These are phyloP conservation scores for Verbena officinalis DNA, from an alignment of 257 asterid genomes.

Conservation along the genomic window DNA sequence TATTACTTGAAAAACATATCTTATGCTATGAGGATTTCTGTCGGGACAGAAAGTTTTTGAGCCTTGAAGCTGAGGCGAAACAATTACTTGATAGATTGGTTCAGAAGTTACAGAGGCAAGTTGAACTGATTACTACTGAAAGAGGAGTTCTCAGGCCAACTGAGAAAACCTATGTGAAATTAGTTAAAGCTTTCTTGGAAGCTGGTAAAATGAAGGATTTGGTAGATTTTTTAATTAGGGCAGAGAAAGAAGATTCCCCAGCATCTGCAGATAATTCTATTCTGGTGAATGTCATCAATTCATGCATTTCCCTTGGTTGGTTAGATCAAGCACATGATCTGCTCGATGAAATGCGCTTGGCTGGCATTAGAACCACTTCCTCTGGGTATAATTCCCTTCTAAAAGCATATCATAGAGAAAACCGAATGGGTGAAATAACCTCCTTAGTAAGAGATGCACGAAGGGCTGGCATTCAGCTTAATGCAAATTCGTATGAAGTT, in stretches of 20 bases:
- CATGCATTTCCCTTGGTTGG: slow-evolving; percentile 86
- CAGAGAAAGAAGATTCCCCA: slow-evolving; percentile 72
- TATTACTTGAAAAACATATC: slow-evolving; percentile 11
- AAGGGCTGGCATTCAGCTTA: slow-evolving; percentile 78
- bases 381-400: slow-evolving; percentile 75
- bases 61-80: slow-evolving; percentile 67
- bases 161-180: slow-evolving; percentile 65
- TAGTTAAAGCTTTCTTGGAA: slow-evolving; percentile 79
- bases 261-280: slow-evolving; percentile 66
- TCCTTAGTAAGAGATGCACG: slow-evolving; percentile 86
- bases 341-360: slow-evolving; percentile 89
- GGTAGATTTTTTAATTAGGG: slow-evolving; percentile 68
- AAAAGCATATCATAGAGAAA: slow-evolving; percentile 69
- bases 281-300: slow-evolving; percentile 60
- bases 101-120: slow-evolving; percentile 61
- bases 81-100: slow-evolving; percentile 55
- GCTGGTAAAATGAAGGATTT: slow-evolving; percentile 68
- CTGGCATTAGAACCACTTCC: slow-evolving; percentile 74
- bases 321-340: slow-evolving; percentile 89
- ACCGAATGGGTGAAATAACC: slow-evolving; percentile 55
- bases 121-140: slow-evolving; percentile 74
- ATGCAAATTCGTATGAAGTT: slow-evolving; percentile 68
- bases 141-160: slow-evolving; percentile 90
- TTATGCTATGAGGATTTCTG: slow-evolving; percentile 57
- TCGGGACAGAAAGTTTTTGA: slow-evolving; percentile 57